These are phyloP conservation scores for Mycena filopes DNA, from an alignment of 768 basidiomycete species.

Conservation along the genomic window DNA sequence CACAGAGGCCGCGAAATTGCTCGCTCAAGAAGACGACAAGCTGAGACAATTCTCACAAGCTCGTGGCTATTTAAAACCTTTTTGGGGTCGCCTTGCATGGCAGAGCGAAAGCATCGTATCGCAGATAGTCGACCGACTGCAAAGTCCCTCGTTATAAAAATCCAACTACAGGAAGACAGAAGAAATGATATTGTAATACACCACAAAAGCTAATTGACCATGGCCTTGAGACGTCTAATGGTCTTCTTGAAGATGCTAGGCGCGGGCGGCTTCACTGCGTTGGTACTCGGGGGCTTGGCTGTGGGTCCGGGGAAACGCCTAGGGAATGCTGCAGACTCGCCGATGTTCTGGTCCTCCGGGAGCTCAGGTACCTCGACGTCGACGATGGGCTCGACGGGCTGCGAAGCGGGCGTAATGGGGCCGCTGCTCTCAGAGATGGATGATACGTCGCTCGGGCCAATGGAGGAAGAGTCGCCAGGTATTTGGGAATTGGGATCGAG, in stretches of 20 bases:
- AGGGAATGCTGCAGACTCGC: constrained; percentile 32
- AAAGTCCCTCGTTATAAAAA: not conserved
- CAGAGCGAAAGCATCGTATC: not conserved
- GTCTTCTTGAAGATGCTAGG: constrained; percentile 48
- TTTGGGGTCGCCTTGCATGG: too few species aligned
- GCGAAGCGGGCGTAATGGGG: constrained; percentile 60
- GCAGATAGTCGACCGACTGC: not conserved
- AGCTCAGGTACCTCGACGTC: constrained; percentile 56
- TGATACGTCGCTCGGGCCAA: constrained; percentile 29
- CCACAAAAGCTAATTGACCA: constrained; percentile 22
- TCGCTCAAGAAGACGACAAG: too few species aligned
- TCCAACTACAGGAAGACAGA: not conserved
- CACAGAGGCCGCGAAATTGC: too few species aligned
- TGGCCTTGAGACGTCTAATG: constrained; percentile 49
- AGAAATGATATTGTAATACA: not conserved
- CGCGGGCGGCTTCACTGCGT: constrained; percentile 10
- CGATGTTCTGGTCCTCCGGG: constrained; percentile 49
- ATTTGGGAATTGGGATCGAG: constrained; percentile 26
- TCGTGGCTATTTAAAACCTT: too few species aligned
- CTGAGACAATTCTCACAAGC: too few species aligned
- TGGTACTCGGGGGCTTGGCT: constrained; percentile 1
- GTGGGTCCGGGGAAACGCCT: not conserved
- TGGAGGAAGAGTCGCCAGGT: constrained; percentile 29
- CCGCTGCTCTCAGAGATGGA: constrained; percentile 21
- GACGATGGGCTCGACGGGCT: constrained; percentile 47